Evolutionary conservation across 371 early-diverging fungal genomes (phyloP).

Genomic region (Funneliformis caledonium): DNA sequence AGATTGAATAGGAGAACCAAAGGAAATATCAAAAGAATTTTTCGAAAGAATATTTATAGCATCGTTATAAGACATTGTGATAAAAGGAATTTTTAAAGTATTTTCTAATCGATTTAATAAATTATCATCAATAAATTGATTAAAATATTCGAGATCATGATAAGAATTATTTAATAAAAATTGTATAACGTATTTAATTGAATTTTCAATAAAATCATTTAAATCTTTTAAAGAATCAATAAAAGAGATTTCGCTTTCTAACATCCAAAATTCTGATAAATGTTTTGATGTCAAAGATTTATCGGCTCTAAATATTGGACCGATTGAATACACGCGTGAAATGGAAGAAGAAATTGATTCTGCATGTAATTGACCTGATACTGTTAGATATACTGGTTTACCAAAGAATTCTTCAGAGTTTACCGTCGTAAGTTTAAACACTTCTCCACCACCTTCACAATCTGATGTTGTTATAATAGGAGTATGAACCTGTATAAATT

Average conservation of each 20-base stretch:
- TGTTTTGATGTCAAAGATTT: conserved; percentile 83
- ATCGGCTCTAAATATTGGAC: conserved; percentile 91
- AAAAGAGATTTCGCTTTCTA: conserved; percentile 90
- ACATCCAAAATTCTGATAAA: conserved; percentile 95
- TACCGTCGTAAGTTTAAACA: conserved; percentile 55
- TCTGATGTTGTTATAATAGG: conserved; percentile 87
- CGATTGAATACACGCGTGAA: conserved; percentile 85
- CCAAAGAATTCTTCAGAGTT: conserved; percentile 67
- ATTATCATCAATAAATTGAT: conserved; percentile 56
- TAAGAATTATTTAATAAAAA: conserved; percentile 55
- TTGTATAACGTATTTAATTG: conserved; percentile 53
- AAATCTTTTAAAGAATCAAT: conserved; percentile 59
- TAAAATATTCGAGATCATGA: conserved; percentile 64
- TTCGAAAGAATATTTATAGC: conserved; percentile 74
- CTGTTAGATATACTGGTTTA: conserved; percentile 79
- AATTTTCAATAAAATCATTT: conserved; percentile 58
- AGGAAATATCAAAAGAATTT: conserved; percentile 63
- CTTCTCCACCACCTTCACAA: conserved; percentile 95
- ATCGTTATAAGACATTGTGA: conserved; percentile 80
- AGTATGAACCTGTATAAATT: conserved; percentile 82
- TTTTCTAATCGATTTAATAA: conserved; percentile 50
- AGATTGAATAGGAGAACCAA: conserved; percentile 81
- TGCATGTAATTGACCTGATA: conserved; percentile 88
- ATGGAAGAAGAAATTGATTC: conserved; percentile 79
- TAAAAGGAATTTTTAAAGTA: conserved; percentile 60